phyloP scores from a whole-genome alignment of 352 stramenopile genomes.

The Elongisporangium senticosum region DNA sequence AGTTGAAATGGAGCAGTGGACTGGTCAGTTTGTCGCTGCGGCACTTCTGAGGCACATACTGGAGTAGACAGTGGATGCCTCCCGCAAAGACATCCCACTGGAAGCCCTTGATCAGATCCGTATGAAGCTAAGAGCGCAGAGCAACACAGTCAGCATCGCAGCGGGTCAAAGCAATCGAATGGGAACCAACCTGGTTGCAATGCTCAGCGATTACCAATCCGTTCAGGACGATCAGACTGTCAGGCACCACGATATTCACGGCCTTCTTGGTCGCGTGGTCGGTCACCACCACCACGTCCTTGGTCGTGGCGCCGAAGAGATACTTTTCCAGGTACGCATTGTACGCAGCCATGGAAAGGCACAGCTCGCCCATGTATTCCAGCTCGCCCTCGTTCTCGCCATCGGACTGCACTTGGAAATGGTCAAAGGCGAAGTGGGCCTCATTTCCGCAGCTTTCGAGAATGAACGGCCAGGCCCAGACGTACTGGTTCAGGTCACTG shows the following conservation, averaged over 20 bases:
- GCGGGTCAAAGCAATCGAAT: background rate
- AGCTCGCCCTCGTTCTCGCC: conserved; percentile 44
- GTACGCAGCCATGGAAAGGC: conserved; percentile 68
- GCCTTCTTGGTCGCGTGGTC: conserved; percentile 67
- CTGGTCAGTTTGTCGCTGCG: conserved; percentile 61
- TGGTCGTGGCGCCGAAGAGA: conserved; percentile 42
- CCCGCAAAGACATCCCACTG: conserved; percentile 82
- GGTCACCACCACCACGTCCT: conserved; percentile 63
- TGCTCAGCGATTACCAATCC: conserved; percentile 62
- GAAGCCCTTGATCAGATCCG: conserved; percentile 77
- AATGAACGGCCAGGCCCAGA: conserved; percentile 79
- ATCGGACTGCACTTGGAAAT: conserved; percentile 66
- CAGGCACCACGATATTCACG: conserved; percentile 49
- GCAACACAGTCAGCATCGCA: conserved; percentile 3
- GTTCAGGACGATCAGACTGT: conserved; percentile 78
- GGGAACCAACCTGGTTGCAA: conserved; percentile 43
- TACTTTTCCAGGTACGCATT: conserved; percentile 75
- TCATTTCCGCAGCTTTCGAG: conserved; percentile 69
- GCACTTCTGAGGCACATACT: conserved; percentile 66
- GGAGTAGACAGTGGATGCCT: conserved; percentile 74
- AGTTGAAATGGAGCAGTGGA: conserved; percentile 72
- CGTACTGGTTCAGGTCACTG: conserved; percentile 75
- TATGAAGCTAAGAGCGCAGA: conserved; percentile 41
- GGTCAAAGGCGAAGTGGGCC: conserved; percentile 67
- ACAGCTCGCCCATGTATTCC: conserved; percentile 61